Evolutionary conservation across 495 filamentous ascomycete genomes (phyloP), one percentile per base, ranked within the genome.

Genomic region (Saxophila tyrrhenica): DNA sequence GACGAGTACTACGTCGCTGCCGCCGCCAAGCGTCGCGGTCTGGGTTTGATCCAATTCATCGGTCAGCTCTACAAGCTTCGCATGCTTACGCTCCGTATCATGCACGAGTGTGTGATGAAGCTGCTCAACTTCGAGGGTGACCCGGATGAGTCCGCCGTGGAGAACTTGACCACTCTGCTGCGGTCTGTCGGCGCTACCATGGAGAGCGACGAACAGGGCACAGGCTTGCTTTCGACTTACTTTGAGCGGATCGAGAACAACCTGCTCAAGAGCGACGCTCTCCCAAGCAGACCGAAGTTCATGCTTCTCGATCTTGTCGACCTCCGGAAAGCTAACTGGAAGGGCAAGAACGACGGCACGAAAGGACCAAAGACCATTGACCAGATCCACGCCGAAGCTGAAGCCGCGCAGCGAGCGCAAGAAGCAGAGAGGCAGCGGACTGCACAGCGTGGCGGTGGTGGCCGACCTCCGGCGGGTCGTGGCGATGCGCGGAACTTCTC

Each of bases 21-120:
- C 38, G 90, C 91, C 56, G 91, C 92, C 52, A 99, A 99, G 76
- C 83, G 92, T 70, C 85, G 88, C 68, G 92, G 92, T 72, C 83
- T 99, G 57, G 92, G 92, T 81, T 78, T 99, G 50, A 89, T 99
- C 61, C 90, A 96, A 70, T 97, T 99, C 74, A 99, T 99, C 69
- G 92, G 92, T 73, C 92, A 98, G 68, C 82, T 98, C 38, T 98
- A 92, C 81, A 97, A 97, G 76, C 80, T 98, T 57, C 81, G 83
- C 62, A 99, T 99, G 92, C 78, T 99, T 70, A 99, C 92, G 46
- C 86, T 95, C 67, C 87, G 89, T 70, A 97, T 98, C 73, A 98
- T 99, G 92, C 94, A 97, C 73, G 89, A 96, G 73, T 99, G 92
- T 77, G 87, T 97, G 13, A 83, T 86, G 75, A 95, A 95, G 70